Conservation (phyloP, 768 basidiomycete genomes). For the Lactarius sp. region DNA sequence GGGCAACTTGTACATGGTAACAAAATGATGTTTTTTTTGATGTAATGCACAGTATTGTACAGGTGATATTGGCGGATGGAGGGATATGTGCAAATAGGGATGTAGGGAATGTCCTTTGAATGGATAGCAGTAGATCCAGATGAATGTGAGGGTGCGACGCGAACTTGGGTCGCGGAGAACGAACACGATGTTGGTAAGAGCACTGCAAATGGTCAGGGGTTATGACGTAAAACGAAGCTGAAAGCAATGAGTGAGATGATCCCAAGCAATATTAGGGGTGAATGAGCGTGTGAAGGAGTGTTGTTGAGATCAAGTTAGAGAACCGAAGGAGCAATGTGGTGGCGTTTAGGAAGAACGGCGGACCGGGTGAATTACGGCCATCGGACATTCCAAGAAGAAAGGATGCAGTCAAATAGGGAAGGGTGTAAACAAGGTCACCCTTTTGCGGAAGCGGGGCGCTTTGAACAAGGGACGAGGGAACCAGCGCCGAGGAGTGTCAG, state of each 20-base stretch:
- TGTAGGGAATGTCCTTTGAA: slow-evolving; percentile 16
- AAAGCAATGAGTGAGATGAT: slow-evolving; percentile 19
- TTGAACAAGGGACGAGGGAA: not conserved
- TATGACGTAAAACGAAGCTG: slow-evolving; percentile 11
- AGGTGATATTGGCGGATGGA: slow-evolving; percentile 20
- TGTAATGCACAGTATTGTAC: slow-evolving; percentile 22
- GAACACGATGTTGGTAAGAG: slow-evolving; percentile 1
- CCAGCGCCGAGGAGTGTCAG: not conserved
- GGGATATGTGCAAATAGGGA: slow-evolving; percentile 12
- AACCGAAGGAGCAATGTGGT: slow-evolving; percentile 16
- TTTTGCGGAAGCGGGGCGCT: not conserved
- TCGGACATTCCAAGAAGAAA: not conserved
- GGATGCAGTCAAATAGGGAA: not conserved
- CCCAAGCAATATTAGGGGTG: slow-evolving; percentile 11
- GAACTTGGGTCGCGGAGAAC: not conserved
- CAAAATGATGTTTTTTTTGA: slow-evolving; percentile 15
- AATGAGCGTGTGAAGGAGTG: slow-evolving; percentile 22
- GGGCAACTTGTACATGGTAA: slow-evolving; percentile 18
- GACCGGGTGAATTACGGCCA: not conserved
- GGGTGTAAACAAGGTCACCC: not conserved
- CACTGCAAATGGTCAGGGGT: slow-evolving; percentile 3
- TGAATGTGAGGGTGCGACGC: not conserved
- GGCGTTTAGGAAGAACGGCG: not conserved
- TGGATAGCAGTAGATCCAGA: slow-evolving; percentile 6
- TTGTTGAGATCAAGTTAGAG: slow-evolving; percentile 7